Percentiles rank a stretch among this genome's conserved stretches.
These are phyloP conservation scores for Silene conica DNA, from an alignment of 148 eudicot genomes.

Conservation along the genomic window DNA sequence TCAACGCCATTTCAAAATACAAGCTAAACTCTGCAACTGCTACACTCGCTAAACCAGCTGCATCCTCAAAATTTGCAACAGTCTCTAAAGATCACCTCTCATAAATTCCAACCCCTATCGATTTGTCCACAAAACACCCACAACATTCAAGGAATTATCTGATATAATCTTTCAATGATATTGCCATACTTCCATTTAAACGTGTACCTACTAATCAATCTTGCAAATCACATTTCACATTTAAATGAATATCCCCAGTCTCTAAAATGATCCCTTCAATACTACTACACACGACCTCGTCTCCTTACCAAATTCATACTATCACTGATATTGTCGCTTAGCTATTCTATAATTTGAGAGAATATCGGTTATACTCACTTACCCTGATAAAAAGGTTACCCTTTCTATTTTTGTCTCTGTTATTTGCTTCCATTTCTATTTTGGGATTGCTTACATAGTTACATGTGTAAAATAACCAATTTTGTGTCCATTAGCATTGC, in stretches of 20 bases:
- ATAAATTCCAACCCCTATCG: not conserved
- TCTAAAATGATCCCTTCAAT: not conserved
- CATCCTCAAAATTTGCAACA: not conserved
- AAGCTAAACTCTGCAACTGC: not conserved
- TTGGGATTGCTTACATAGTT: not conserved
- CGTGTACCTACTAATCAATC: not conserved
- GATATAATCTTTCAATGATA: no score
- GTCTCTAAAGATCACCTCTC: not conserved
- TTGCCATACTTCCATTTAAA: not conserved
- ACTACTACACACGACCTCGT: not conserved
- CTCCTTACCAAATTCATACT: not conserved
- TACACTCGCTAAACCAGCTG: not conserved
- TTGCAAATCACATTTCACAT: not conserved
- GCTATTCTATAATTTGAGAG: not conserved
- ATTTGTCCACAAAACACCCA: no score
- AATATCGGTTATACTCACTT: not conserved
- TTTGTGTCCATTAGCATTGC: not conserved
- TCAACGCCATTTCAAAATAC: not conserved
- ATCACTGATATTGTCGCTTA: no score
- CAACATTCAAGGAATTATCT: no score
- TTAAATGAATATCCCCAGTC: not conserved
- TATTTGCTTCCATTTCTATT: not conserved
- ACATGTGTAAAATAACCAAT: not conserved
- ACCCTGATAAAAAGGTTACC: not conserved
- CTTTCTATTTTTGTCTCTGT: not conserved